These are phyloP conservation scores for Suillus sp. DNA, from an alignment of 768 basidiomycete species.

Conservation along the genomic window DNA sequence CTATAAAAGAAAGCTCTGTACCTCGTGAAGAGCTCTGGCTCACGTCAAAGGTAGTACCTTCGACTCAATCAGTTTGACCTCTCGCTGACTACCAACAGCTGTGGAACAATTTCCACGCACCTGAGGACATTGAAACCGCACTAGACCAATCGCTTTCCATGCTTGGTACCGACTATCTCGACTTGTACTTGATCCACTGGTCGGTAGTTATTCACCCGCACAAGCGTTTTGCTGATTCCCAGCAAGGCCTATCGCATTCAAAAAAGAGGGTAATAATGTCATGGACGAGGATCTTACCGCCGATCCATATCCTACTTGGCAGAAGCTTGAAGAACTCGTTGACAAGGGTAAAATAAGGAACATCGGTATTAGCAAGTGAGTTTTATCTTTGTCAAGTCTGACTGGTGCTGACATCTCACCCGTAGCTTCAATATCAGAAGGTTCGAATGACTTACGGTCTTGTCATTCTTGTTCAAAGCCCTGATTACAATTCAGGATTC, in stretches of 20 bases:
- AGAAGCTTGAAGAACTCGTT: conserved; percentile 77
- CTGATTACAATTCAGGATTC: conserved; percentile 37
- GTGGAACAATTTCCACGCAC: conserved; percentile 78
- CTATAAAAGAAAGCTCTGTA: conserved; percentile 58
- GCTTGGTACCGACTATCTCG: conserved; percentile 71
- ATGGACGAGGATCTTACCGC: conserved; percentile 60
- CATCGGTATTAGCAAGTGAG: conserved; percentile 84
- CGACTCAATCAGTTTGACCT: not conserved
- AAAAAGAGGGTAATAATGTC: conserved; percentile 49
- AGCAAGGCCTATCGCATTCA: conserved; percentile 66
- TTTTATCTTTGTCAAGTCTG: not conserved
- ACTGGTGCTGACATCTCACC: not conserved
- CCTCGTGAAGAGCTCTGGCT: conserved; percentile 68
- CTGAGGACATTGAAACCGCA: conserved; percentile 67
- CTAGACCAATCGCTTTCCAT: conserved; percentile 66
- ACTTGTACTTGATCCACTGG: conserved; percentile 85
- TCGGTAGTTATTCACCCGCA: conserved; percentile 25
- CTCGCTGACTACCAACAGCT: conserved; percentile 40
- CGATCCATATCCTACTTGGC: conserved; percentile 78
- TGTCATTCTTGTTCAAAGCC: not conserved
- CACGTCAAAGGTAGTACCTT: conserved; percentile 52
- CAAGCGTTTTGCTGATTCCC: not conserved
- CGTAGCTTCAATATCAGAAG: conserved; percentile 62
- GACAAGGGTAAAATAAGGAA: conserved; percentile 75
- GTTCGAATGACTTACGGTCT: conserved; percentile 18